A percentile compares a stretch with the other conserved stretches of the same genome.
These are phyloP conservation scores for Plenodomus lindquistii DNA, from an alignment of 2,329 filamentous ascomycete genomes.

Conservation along the genomic window DNA sequence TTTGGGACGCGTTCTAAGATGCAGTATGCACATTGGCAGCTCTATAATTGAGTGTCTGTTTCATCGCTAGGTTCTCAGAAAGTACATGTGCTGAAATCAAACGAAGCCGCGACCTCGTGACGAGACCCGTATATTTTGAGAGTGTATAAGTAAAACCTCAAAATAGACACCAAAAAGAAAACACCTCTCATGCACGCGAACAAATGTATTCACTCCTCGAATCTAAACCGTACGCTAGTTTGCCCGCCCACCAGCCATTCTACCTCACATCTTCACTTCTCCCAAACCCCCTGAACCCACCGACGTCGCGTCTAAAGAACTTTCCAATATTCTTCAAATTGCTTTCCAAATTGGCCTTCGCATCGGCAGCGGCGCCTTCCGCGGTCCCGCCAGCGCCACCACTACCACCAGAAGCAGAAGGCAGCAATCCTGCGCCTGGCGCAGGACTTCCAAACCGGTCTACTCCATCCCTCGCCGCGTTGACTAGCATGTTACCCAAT, in stretches of 20 bases:
- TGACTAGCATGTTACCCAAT: slow-evolving; percentile 85
- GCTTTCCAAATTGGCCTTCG: slow-evolving; percentile 78
- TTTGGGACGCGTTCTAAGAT: too few species aligned
- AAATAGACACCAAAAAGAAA: too few species aligned
- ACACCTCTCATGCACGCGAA: too few species aligned
- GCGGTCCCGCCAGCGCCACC: slow-evolving; percentile 6
- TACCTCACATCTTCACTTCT: slow-evolving; percentile 37
- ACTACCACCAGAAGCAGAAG: neutral
- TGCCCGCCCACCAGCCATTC: neutral
- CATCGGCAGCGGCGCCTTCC: slow-evolving; percentile 32
- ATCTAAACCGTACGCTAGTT: too few species aligned
- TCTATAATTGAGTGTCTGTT: too few species aligned
- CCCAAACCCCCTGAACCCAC: slow-evolving; percentile 49
- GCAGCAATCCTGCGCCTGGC: slow-evolving; percentile 23
- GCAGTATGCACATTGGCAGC: too few species aligned
- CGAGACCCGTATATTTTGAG: too few species aligned
- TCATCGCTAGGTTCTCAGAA: too few species aligned
- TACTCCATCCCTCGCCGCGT: slow-evolving; percentile 81
- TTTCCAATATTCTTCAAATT: slow-evolving; percentile 95
- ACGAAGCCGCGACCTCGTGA: too few species aligned
- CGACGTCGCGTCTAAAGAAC: slow-evolving; percentile 89
- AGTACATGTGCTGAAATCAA: too few species aligned
- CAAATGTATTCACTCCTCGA: too few species aligned
- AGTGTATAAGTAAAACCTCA: too few species aligned
- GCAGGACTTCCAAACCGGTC: slow-evolving; percentile 69